Evolutionary conservation across 768 basidiomycete genomes (phyloP).

Genomic region (Solioccasus polychromus): DNA sequence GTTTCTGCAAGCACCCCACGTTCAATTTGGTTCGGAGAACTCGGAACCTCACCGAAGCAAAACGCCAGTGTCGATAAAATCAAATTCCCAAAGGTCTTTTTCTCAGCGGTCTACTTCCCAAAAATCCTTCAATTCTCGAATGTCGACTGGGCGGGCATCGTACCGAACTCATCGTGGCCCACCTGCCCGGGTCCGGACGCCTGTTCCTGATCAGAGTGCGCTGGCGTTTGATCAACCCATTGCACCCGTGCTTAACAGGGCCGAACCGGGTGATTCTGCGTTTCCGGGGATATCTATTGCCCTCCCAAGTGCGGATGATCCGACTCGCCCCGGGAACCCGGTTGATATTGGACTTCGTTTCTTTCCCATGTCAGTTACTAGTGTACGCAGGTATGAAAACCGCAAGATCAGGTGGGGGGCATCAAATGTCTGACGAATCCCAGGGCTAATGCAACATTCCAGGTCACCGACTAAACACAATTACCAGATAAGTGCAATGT

Average conservation of each 20-base stretch:
- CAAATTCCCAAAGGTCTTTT: no score
- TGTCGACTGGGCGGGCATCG: conserved; percentile 21
- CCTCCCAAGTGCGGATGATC: conserved; percentile 3
- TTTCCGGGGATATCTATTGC: background rate
- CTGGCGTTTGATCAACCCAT: background rate
- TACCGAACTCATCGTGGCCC: conserved; percentile 21
- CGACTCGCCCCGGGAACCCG: conserved; percentile 8
- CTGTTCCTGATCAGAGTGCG: background rate
- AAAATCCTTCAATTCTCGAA: conserved; percentile 11
- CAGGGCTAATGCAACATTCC: background rate
- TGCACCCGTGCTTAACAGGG: background rate
- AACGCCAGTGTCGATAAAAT: conserved; percentile 11
- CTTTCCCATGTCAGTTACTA: conserved; percentile 11
- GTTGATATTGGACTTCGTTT: conserved; percentile 2
- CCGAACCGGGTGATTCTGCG: background rate
- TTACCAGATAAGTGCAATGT: conserved; percentile 15
- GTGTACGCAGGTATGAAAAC: conserved; percentile 7
- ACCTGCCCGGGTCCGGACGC: conserved; percentile 8
- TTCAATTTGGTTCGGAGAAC: background rate
- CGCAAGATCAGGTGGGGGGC: conserved; percentile 10
- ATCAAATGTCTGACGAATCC: background rate
- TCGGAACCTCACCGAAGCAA: conserved; percentile 4
- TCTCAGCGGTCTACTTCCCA: conserved; percentile 15
- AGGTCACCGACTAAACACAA: conserved; percentile 2
- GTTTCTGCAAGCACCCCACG: background rate